These are phyloP conservation scores for Ogataea allantospora DNA, from an alignment of 805 yeast genomes.

Conservation along the genomic window DNA sequence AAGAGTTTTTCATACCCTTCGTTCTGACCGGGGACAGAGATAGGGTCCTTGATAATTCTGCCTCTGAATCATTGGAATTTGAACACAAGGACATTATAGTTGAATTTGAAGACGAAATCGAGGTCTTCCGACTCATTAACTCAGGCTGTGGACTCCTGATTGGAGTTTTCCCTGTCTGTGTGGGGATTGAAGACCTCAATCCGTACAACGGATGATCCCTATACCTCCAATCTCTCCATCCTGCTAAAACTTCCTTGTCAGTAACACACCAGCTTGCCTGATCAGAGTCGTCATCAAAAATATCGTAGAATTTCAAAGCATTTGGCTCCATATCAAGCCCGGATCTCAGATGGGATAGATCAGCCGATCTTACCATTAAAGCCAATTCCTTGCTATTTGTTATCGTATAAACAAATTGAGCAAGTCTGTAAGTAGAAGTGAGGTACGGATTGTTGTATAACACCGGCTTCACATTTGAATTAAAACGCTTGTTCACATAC, in stretches of 20 bases:
- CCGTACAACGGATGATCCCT: constrained; percentile 67
- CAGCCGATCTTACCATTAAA: constrained; percentile 50
- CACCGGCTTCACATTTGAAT: constrained; percentile 49
- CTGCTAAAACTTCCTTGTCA: constrained; percentile 50
- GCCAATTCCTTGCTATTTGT: constrained; percentile 57
- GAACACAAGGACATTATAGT: constrained; percentile 14
- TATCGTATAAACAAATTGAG: constrained; percentile 73
- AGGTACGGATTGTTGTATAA: constrained; percentile 56
- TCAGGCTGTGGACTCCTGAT: constrained; percentile 6
- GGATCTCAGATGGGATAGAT: constrained; percentile 50
- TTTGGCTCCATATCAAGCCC: constrained; percentile 35
- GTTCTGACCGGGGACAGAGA: constrained; percentile 23
- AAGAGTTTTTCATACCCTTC: constrained; percentile 8
- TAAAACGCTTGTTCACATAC: constrained; percentile 50
- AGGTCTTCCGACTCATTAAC: constrained; percentile 5
- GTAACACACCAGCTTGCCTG: constrained; percentile 4
- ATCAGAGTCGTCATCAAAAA: constrained; percentile 14
- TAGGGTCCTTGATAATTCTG: constrained; percentile 16
- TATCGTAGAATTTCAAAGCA: constrained; percentile 18
- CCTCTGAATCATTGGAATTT: constrained; percentile 16
- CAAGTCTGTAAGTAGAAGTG: constrained; percentile 73
- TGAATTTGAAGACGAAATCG: constrained; percentile 17
- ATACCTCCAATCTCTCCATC: constrained; percentile 92
- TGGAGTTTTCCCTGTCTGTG: constrained; percentile 2
- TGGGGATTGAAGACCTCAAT: constrained; percentile 7